A percentile compares a stretch with the other conserved stretches of the same genome.
Evolutionary conservation across 1,284 basidiomycete species (phyloP).

Genomic region (Papiliotrema nemorosa): DNA sequence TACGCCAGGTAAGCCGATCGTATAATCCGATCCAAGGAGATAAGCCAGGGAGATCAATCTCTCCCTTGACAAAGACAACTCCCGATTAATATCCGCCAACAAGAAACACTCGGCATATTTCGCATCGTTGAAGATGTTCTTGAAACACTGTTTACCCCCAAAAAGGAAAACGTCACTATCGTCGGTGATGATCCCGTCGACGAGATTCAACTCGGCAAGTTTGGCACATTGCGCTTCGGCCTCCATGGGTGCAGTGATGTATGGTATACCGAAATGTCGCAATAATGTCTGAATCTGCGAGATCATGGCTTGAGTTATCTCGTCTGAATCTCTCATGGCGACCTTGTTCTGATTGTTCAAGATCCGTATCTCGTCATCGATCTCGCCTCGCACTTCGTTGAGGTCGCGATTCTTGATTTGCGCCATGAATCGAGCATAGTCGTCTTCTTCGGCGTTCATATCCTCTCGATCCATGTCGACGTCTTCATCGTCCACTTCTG

Average conservation of each 20-base stretch:
- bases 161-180: conserved; percentile 99
- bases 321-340: conserved; percentile 89
- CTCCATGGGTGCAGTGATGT: conserved; percentile 98
- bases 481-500: conserved; percentile 37
- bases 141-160: conserved; percentile 87
- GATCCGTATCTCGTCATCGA: conserved; percentile 82
- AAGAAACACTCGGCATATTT: conserved; percentile 98
- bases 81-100: conserved; percentile 75
- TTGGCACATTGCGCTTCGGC: conserved; percentile 98
- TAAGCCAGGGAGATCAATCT: conserved; percentile 87
- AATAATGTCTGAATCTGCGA: conserved; percentile 92
- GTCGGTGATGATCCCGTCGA: conserved; percentile 98
- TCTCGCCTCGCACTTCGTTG: conserved; percentile 75
- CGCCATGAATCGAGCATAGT: conserved; percentile 86
- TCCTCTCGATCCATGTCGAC: conserved; percentile 63
- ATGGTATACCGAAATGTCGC: conserved; percentile 93
- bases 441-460: conserved; percentile 74
- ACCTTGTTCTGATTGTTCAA: conserved; percentile 80
- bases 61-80: conserved; percentile 82
- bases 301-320: conserved; percentile 92
- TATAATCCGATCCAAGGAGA: conserved; percentile 94
- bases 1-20: conserved; percentile 89
- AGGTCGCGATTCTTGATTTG: conserved; percentile 81
- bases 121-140: conserved; percentile 99
- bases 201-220: conserved; percentile 76